Conservation (phyloP, 2,329 filamentous ascomycete genomes). For the Trichoderma koningii region DNA sequence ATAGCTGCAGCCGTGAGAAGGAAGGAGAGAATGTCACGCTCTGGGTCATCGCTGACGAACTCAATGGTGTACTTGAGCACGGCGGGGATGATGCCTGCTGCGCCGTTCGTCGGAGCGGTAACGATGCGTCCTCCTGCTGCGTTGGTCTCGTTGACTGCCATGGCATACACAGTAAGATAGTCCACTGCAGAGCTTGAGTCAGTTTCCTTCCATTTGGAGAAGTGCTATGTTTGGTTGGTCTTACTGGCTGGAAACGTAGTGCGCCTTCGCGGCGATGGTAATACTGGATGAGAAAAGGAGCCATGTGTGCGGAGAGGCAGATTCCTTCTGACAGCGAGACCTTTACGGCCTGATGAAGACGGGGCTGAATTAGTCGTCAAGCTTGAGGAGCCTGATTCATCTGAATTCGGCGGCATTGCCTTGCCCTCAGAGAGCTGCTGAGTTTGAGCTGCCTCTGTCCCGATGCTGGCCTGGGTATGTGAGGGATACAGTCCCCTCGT, state of each 20-base stretch:
- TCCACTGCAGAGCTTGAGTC: not conserved
- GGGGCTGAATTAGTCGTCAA: not conserved
- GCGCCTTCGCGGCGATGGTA: slow-evolving; percentile 16
- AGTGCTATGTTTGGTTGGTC: not conserved
- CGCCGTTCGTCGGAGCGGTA: slow-evolving; percentile 18
- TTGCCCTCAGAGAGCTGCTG: not conserved
- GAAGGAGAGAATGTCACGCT: slow-evolving; percentile 19
- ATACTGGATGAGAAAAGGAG: slow-evolving; percentile 20
- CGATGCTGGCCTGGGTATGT: not conserved
- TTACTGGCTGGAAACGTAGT: slow-evolving; percentile 23
- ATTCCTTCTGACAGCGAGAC: slow-evolving; percentile 2
- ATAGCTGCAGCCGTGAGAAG: slow-evolving; percentile 19
- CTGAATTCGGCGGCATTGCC: not conserved
- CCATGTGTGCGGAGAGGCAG: slow-evolving; percentile 15
- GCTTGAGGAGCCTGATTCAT: not conserved
- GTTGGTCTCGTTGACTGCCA: slow-evolving; percentile 23
- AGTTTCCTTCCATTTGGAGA: not conserved
- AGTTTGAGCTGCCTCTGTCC: not conserved
- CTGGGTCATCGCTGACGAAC: slow-evolving; percentile 19
- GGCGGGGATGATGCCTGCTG: slow-evolving; percentile 19
- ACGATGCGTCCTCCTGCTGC: slow-evolving; percentile 21
- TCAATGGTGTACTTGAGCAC: slow-evolving; percentile 21
- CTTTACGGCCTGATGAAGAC: slow-evolving; percentile 8
- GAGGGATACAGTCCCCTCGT: slow-evolving; percentile 22
- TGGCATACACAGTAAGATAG: slow-evolving; percentile 22